Percentiles rank a stretch among this genome's conserved stretches.
These are phyloP conservation scores for Salisapilia sapeloensis DNA, from an alignment of 352 stramenopile genomes.

Conservation along the genomic window DNA sequence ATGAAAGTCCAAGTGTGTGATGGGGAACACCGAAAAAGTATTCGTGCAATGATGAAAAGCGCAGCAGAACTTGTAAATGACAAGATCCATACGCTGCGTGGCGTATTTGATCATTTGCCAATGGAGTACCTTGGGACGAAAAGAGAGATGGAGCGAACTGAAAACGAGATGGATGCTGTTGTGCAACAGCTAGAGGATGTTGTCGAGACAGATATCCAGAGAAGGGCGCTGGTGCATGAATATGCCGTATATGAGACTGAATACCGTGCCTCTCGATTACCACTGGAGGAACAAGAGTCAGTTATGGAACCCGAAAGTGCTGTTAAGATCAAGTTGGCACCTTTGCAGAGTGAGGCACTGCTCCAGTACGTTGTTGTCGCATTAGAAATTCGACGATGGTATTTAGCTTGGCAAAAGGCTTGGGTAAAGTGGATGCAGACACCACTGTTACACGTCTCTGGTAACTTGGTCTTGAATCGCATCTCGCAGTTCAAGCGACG, in stretches of 20 bases:
- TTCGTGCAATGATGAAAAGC: slow-evolving; percentile 26
- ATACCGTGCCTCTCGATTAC: slow-evolving; percentile 15
- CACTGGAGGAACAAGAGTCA: slow-evolving; percentile 1
- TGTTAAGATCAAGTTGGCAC: background rate
- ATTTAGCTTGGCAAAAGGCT: slow-evolving; percentile 19
- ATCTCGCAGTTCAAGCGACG: slow-evolving; percentile 41
- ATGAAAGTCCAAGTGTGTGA: slow-evolving; percentile 34
- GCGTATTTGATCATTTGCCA: slow-evolving; percentile 17
- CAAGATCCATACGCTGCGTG: slow-evolving; percentile 17
- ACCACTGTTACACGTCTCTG: slow-evolving; percentile 18
- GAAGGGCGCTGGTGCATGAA: slow-evolving; percentile 15
- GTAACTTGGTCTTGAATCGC: slow-evolving; percentile 24
- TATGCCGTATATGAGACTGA: slow-evolving; percentile 29
- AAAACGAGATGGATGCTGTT: slow-evolving; percentile 8
- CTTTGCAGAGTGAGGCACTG: slow-evolving; percentile 15
- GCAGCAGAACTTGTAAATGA: slow-evolving; percentile 17
- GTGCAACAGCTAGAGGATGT: slow-evolving; percentile 27
- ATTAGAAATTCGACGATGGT: slow-evolving; percentile 43
- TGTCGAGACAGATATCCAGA: slow-evolving; percentile 23
- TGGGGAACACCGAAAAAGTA: slow-evolving; percentile 37
- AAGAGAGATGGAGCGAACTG: slow-evolving; percentile 2
- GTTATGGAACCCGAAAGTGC: background rate
- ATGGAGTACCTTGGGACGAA: slow-evolving; percentile 5
- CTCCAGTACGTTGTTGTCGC: slow-evolving; percentile 31
- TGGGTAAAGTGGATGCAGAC: slow-evolving; percentile 24